A percentile compares a stretch with the other conserved stretches of the same genome.
These are phyloP conservation scores for Recurvomyces mirabilis DNA, from an alignment of 495 filamentous ascomycete species.

Conservation along the genomic window DNA sequence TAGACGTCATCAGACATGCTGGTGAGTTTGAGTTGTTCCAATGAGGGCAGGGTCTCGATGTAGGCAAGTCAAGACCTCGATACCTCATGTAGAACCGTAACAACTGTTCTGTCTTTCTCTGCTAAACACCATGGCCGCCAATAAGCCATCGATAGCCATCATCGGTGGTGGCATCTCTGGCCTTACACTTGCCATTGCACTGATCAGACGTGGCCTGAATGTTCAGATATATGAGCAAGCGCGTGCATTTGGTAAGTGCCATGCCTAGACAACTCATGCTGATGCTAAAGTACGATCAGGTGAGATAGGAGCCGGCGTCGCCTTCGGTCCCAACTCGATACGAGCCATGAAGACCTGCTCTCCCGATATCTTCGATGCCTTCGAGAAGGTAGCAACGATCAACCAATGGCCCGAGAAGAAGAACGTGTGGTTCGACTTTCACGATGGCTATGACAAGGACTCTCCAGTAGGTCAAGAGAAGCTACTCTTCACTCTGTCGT, in stretches of 20 bases:
- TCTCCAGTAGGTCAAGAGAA: neutral
- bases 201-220: constrained; percentile 23
- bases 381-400: constrained; percentile 26
- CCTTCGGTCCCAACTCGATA: constrained; percentile 47
- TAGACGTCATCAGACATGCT: no score
- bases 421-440: constrained; percentile 22
- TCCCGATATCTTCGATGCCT: constrained; percentile 35
- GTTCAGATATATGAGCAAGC: constrained; percentile 22
- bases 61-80: no score
- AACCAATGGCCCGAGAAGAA: constrained; percentile 21
- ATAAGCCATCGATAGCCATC: constrained; percentile 19
- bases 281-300: neutral
- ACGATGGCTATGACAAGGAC: constrained; percentile 20
- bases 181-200: constrained; percentile 22
- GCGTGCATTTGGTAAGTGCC: constrained; percentile 11
- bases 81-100: no score
- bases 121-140: neutral
- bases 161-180: constrained; percentile 27
- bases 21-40: no score
- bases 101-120: no score
- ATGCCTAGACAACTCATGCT: neutral
- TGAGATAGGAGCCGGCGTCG: constrained; percentile 35
- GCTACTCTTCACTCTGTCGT: constrained; percentile 1
- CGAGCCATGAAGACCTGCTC: constrained; percentile 36
- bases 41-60: no score